These are phyloP conservation scores for Taiwanofungus camphoratus DNA, from an alignment of 1,284 basidiomycete species.

Conservation along the genomic window DNA sequence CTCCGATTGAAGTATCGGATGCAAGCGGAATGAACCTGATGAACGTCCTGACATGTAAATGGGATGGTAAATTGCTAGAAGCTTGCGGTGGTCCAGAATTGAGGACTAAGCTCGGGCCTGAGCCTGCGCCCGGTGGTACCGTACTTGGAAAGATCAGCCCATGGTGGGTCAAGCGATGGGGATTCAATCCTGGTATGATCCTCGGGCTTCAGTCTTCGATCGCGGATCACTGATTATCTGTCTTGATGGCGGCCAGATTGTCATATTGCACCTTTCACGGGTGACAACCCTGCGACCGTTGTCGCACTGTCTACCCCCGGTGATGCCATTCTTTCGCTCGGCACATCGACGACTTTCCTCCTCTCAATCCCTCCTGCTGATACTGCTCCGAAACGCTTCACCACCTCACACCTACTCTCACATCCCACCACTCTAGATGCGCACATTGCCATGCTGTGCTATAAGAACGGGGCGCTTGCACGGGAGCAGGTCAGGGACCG, in stretches of 20 bases:
- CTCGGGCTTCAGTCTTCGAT: too few species aligned
- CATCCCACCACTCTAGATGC: slow-evolving; percentile 59
- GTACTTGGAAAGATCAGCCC: slow-evolving; percentile 58
- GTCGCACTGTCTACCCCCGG: slow-evolving; percentile 75
- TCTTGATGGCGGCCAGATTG: slow-evolving; percentile 47
- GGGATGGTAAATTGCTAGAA: slow-evolving; percentile 58
- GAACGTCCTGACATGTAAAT: slow-evolving; percentile 64
- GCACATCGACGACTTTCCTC: slow-evolving; percentile 86
- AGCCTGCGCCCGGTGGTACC: slow-evolving; percentile 68
- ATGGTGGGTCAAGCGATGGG: slow-evolving; percentile 78
- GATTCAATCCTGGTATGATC: slow-evolving; percentile 61
- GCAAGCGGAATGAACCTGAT: slow-evolving; percentile 92
- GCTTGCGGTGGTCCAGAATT: slow-evolving; percentile 63
- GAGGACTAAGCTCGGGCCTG: slow-evolving; percentile 71
- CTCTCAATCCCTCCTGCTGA: slow-evolving; percentile 65
- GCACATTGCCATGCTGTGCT: slow-evolving; percentile 77
- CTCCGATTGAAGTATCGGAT: slow-evolving; percentile 74
- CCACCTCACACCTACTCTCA: slow-evolving; percentile 67
- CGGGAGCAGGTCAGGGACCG: slow-evolving; percentile 76
- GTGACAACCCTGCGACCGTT: slow-evolving; percentile 89
- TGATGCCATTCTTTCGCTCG: slow-evolving; percentile 86
- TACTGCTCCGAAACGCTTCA: slow-evolving; percentile 60
- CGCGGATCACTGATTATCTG: too few species aligned
- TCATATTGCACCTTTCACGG: slow-evolving; percentile 80
- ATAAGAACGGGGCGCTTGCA: slow-evolving; percentile 80